Percentiles rank a stretch among this genome's conserved stretches.
Evolutionary conservation across 2,329 filamentous ascomycete species (phyloP).

Genomic region (Ascochyta viciae-villosae): DNA sequence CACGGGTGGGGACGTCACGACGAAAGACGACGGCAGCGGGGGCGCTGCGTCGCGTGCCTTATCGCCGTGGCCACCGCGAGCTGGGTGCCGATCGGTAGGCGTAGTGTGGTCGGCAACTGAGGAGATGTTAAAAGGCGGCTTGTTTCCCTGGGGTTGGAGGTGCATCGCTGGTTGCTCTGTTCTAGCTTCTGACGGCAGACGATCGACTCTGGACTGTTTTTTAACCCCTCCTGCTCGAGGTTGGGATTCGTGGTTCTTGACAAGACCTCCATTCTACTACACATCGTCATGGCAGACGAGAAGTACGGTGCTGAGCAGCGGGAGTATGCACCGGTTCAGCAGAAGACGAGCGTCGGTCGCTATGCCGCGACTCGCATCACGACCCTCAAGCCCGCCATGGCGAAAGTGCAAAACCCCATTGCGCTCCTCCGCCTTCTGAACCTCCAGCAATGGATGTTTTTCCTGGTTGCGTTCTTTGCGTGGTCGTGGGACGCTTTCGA

Average conservation of each 20-base stretch:
- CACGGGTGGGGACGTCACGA: slow-evolving; percentile 24
- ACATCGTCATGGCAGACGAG: slow-evolving; percentile 28
- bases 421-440: slow-evolving; percentile 60
- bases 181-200: background rate
- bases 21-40: slow-evolving; percentile 12
- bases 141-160: slow-evolving; percentile 1
- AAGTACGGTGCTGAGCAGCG: slow-evolving; percentile 25
- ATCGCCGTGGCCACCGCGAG: background rate
- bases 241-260: background rate
- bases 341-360: slow-evolving; percentile 44
- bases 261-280: no score
- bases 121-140: slow-evolving; percentile 6
- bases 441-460: slow-evolving; percentile 66
- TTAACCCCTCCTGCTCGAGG: no score
- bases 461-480: slow-evolving; percentile 56
- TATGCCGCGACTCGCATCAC: slow-evolving; percentile 63
- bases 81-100: slow-evolving; percentile 1
- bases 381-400: slow-evolving; percentile 64
- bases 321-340: slow-evolving; percentile 19
- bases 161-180: background rate
- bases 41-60: background rate
- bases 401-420: slow-evolving; percentile 62
- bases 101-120: background rate
- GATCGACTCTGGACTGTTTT: no score
- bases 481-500: slow-evolving; percentile 63